Evolutionary conservation across 116 monocot species (phyloP).

Genomic region (Zostera marina): DNA sequence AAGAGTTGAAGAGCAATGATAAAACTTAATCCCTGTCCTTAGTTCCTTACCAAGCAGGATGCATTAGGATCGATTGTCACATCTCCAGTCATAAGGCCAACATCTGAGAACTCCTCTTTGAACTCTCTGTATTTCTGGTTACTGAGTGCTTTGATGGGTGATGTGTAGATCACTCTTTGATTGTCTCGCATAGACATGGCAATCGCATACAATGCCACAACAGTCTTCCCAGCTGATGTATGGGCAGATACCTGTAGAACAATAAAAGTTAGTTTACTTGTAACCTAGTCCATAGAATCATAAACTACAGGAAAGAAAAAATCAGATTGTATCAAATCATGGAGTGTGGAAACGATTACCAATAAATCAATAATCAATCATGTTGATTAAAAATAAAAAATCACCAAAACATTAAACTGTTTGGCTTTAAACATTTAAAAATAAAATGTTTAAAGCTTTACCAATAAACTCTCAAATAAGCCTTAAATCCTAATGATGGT

Average conservation of each 20-base stretch:
- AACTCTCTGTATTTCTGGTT: slow-evolving; percentile 98
- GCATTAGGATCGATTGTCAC: slow-evolving; percentile 93
- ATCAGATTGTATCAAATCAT: too few species aligned
- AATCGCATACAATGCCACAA: slow-evolving; percentile 84
- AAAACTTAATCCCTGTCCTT: slow-evolving; percentile 2
- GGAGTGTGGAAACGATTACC: too few species aligned
- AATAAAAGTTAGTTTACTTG: not conserved
- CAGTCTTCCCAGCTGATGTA: slow-evolving; percentile 97
- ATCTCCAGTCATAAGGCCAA: slow-evolving; percentile 96
- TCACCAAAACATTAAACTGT: not conserved
- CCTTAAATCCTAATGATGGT: too few species aligned
- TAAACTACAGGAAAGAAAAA: too few species aligned
- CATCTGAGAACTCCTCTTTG: slow-evolving; percentile 89
- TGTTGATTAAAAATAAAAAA: not conserved
- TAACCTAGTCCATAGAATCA: too few species aligned
- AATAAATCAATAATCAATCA: too few species aligned
- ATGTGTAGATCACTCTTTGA: slow-evolving; percentile 91
- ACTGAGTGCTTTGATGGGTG: slow-evolving; percentile 95
- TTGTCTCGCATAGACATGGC: slow-evolving; percentile 79
- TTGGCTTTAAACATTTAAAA: not conserved
- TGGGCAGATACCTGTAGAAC: slow-evolving; percentile 75
- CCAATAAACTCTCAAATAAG: not conserved
- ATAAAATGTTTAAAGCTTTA: not conserved
- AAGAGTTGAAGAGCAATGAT: not conserved
- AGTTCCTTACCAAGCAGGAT: slow-evolving; percentile 83